Evolutionary conservation across 148 eudicot genomes (phyloP).

Genomic region (Nepenthes mirabilis): DNA sequence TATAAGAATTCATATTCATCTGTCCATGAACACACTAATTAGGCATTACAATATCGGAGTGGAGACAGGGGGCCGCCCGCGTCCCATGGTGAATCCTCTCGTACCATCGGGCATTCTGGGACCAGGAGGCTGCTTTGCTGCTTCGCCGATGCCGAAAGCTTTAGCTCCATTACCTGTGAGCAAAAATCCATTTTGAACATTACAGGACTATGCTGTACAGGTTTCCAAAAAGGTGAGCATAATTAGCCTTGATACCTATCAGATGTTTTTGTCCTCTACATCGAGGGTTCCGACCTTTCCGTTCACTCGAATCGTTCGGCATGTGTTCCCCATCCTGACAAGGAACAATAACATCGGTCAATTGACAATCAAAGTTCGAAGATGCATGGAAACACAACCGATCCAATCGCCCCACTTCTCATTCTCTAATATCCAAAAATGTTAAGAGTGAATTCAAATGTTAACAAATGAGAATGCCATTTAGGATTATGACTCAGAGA

Average conservation of each 20-base stretch:
- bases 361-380: background rate
- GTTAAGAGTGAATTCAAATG: too few species aligned
- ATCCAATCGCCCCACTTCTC: background rate
- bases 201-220: background rate
- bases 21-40: too few species aligned
- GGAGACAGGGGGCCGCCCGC: constrained; percentile 50
- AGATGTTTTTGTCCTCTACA: constrained; percentile 43
- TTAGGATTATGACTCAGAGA: too few species aligned
- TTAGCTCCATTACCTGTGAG: constrained; percentile 51
- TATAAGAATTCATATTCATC: too few species aligned
- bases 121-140: constrained; percentile 72
- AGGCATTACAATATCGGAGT: background rate
- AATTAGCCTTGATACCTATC: constrained; percentile 29
- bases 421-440: too few species aligned
- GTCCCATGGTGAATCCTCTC: constrained; percentile 79
- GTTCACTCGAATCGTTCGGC: constrained; percentile 36
- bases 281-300: constrained; percentile 34
- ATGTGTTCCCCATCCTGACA: constrained; percentile 36
- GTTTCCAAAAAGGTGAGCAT: background rate
- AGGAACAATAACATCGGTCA: background rate
- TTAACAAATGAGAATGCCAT: too few species aligned
- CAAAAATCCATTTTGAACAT: background rate
- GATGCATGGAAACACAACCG: background rate
- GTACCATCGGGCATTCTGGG: constrained; percentile 97
- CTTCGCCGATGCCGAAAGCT: constrained; percentile 26